phyloP scores from a whole-genome alignment of 257 asterid genomes.

The Buddleja alternifolia region DNA sequence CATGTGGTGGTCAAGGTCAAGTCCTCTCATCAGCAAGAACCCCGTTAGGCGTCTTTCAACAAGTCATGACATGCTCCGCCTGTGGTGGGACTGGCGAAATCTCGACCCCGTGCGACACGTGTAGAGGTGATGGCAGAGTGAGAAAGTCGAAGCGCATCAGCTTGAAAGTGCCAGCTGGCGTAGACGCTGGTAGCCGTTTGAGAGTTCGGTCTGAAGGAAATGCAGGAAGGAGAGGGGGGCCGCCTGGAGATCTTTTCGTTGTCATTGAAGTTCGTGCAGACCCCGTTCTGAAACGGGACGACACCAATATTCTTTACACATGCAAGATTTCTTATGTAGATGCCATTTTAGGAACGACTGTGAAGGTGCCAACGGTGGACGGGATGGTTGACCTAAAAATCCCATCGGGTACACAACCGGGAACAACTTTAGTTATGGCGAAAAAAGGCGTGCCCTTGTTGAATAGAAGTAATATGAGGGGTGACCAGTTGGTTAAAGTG shows the following conservation, averaged over 20 bases:
- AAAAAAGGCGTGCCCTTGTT: slow-evolving; percentile 84
- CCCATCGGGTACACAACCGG: slow-evolving; percentile 93
- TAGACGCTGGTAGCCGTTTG: slow-evolving; percentile 83
- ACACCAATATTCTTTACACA: slow-evolving; percentile 80
- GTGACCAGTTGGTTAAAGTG: slow-evolving; percentile 94
- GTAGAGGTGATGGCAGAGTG: slow-evolving; percentile 81
- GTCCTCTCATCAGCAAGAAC: slow-evolving; percentile 87
- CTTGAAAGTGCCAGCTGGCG: slow-evolving; percentile 94
- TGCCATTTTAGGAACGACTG: slow-evolving; percentile 83
- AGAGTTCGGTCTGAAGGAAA: slow-evolving; percentile 94
- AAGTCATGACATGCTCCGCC: slow-evolving; percentile 83
- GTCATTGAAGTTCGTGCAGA: slow-evolving; percentile 76
- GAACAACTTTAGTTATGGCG: slow-evolving; percentile 92
- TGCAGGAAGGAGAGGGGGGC: slow-evolving; percentile 91
- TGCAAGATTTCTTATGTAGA: slow-evolving; percentile 87
- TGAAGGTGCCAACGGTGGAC: slow-evolving; percentile 91
- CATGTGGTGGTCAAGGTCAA: slow-evolving; percentile 97
- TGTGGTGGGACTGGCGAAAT: slow-evolving; percentile 86
- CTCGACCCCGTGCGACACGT: slow-evolving; percentile 84
- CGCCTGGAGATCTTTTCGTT: slow-evolving; percentile 91
- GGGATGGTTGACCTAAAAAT: slow-evolving; percentile 87
- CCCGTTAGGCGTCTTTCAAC: slow-evolving; percentile 97
- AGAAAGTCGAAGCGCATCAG: slow-evolving; percentile 90
- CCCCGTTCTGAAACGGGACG: slow-evolving; percentile 79
- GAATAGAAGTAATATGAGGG: slow-evolving; percentile 81